phyloP scores from a whole-genome alignment of 2,329 filamentous ascomycete species.

The Aciculosporium take region DNA sequence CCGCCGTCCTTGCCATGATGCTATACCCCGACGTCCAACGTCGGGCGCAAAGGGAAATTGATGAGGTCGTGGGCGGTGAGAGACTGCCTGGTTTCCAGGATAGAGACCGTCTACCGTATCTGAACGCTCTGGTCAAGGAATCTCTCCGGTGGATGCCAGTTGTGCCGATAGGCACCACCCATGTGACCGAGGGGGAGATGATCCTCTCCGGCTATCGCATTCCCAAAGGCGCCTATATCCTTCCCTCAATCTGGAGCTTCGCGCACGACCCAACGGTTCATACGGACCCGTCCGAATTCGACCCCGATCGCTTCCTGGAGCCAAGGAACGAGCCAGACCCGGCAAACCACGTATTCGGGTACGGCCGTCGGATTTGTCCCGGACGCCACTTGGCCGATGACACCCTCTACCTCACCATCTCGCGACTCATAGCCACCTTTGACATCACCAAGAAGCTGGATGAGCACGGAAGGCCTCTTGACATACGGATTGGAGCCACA shows the following conservation, averaged over 20 bases:
- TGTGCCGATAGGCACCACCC: slow-evolving; percentile 22
- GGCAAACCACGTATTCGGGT: slow-evolving; percentile 16
- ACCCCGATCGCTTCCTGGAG: slow-evolving; percentile 19
- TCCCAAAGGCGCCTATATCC: slow-evolving; percentile 14
- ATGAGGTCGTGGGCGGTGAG: slow-evolving; percentile 25
- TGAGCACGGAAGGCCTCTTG: slow-evolving; percentile 23
- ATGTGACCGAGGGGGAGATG: slow-evolving; percentile 20
- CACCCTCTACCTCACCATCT: slow-evolving; percentile 20
- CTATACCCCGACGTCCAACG: slow-evolving; percentile 26
- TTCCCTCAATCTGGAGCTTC: slow-evolving; percentile 16
- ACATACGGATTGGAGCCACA: slow-evolving; percentile 4
- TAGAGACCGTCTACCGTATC: slow-evolving; percentile 28
- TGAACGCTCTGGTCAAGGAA: slow-evolving; percentile 18
- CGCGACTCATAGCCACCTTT: slow-evolving; percentile 32
- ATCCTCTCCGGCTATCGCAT: slow-evolving; percentile 12
- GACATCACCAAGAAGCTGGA: slow-evolving; percentile 16
- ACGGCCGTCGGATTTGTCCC: slow-evolving; percentile 22
- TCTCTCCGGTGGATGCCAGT: slow-evolving; percentile 17
- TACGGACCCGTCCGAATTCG: slow-evolving; percentile 22
- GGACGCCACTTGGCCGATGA: slow-evolving; percentile 19
- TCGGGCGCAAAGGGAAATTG: slow-evolving; percentile 26
- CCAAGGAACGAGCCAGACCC: slow-evolving; percentile 17
- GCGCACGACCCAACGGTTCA: slow-evolving; percentile 58
- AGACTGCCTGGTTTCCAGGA: slow-evolving; percentile 30
- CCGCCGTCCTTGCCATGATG: slow-evolving; percentile 32